Base-by-base conservation (phyloP, 306 rosid species). In the Notholithocarpus densiflorus region DNA sequence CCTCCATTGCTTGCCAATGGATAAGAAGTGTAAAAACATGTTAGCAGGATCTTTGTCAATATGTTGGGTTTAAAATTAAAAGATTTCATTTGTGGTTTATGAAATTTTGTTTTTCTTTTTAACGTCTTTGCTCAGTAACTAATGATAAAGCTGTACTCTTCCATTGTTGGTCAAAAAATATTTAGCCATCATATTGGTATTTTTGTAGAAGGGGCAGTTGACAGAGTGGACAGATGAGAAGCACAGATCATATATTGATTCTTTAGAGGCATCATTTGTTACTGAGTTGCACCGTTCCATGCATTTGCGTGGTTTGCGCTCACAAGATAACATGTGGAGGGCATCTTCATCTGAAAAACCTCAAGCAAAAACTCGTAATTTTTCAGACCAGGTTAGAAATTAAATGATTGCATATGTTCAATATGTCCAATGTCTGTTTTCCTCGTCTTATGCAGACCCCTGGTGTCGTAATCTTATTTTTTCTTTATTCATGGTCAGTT, bases 211-310 rank as follows among this genome's bases (percentile, higher is more conserved):
- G 92, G 91, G 78, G 68, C 82, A 81, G 69, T 57, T 81, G 12
- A 85, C 88, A 57, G 77, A 82, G 77, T 94, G 98, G 98, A 94
- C 98, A 71, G 83, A 94, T 83, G 89, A 94, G 83, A 82, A 82
- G 84, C 98, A 94, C 68, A 83, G 83, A 21, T 83, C 26, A 84
- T 94, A 91, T 85, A 82, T 94, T 82, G 83, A 81, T 78, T 89
- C 92, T 68, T 84, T 94, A 79, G 95, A 94, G 82, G 86, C 97
- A 64, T 91, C 98, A 54, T 94, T 94, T 82, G 90, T 92, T 68
- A 86, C 88, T 59, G 84, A 87, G 53, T 82, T 94, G 85, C 87
- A 88, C 72, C 81, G 7, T 48, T 86, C 90, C 65, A 77, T 86
- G 74, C 71, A 0, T 31, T 81, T 85, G 77, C 82, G 75, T 57